phyloP scores from a whole-genome alignment of 495 filamentous ascomycete species.

The Penicillium ochrochloron region DNA sequence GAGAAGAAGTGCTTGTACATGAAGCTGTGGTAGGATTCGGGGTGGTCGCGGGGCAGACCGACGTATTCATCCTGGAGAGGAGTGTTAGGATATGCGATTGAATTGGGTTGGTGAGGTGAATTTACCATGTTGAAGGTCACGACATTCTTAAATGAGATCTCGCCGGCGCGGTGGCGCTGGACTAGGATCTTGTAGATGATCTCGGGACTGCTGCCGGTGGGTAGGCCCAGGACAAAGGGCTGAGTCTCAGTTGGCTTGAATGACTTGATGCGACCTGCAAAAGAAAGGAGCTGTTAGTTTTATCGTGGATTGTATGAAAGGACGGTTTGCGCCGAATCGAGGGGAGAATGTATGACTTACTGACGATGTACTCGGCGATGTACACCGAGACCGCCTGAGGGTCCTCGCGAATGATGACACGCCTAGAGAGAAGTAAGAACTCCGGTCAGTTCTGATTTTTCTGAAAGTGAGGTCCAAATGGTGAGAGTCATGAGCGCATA shows the following conservation, averaged over 20 bases:
- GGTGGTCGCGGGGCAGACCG: conserved; percentile 78
- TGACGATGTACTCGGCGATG: conserved; percentile 83
- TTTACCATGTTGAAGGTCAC: conserved; percentile 90
- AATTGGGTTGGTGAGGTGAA: conserved; percentile 1
- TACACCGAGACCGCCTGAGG: conserved; percentile 68
- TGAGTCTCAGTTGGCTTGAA: conserved; percentile 71
- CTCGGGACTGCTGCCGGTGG: conserved; percentile 80
- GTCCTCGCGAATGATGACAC: conserved; percentile 81
- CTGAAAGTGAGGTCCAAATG: not conserved
- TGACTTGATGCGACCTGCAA: conserved; percentile 64
- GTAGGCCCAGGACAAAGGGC: conserved; percentile 83
- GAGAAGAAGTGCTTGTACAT: conserved; percentile 94
- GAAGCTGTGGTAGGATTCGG: conserved; percentile 85
- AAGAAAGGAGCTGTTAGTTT: conserved; percentile 12
- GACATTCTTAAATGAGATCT: conserved; percentile 85
- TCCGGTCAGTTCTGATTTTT: conserved; percentile 24
- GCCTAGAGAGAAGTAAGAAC: conserved; percentile 54
- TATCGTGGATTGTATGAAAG: not conserved
- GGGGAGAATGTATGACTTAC: conserved; percentile 44
- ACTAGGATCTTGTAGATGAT: conserved; percentile 79
- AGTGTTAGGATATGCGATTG: not conserved
- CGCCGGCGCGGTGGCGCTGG: conserved; percentile 72
- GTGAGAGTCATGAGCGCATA: conserved; percentile 19
- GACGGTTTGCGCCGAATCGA: not conserved
- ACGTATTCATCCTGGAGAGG: conserved; percentile 78